Conservation (phyloP, 495 filamentous ascomycete species). For the Penicillium paxilli region DNA sequence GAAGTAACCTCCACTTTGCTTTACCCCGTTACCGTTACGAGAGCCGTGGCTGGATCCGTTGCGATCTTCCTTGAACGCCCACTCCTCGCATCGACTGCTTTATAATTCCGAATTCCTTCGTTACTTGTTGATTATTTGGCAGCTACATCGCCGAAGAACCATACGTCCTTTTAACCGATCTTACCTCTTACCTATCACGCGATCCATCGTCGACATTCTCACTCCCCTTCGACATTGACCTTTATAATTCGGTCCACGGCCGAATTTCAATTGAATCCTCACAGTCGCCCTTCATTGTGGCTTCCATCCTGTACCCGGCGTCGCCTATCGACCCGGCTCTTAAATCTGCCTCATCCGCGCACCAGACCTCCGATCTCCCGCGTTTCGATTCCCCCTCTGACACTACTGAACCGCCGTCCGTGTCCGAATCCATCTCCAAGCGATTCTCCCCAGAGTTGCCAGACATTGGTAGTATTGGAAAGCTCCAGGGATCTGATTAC, state of each 20-base stretch:
- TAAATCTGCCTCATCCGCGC: conserved; percentile 44
- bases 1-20: not conserved
- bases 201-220: not conserved
- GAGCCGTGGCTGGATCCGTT: not conserved
- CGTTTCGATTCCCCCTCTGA: conserved; percentile 30
- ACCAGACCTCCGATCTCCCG: conserved; percentile 37
- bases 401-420: conserved; percentile 22
- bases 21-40: not conserved
- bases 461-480: conserved; percentile 23
- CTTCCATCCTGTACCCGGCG: conserved; percentile 53
- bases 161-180: not conserved
- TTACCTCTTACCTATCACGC: conserved; percentile 1
- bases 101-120: not conserved
- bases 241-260: conserved; percentile 36
- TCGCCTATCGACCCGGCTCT: conserved; percentile 59
- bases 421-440: conserved; percentile 9
- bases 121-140: not conserved
- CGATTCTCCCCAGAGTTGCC: conserved; percentile 18
- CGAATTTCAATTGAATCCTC: conserved; percentile 38
- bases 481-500: conserved; percentile 17
- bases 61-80: not conserved
- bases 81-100: not conserved
- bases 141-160: not conserved
- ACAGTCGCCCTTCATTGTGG: conserved; percentile 47
- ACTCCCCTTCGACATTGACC: conserved; percentile 10